phyloP scores from a whole-genome alignment of 768 basidiomycete genomes.

The Baorangia bicolor region DNA sequence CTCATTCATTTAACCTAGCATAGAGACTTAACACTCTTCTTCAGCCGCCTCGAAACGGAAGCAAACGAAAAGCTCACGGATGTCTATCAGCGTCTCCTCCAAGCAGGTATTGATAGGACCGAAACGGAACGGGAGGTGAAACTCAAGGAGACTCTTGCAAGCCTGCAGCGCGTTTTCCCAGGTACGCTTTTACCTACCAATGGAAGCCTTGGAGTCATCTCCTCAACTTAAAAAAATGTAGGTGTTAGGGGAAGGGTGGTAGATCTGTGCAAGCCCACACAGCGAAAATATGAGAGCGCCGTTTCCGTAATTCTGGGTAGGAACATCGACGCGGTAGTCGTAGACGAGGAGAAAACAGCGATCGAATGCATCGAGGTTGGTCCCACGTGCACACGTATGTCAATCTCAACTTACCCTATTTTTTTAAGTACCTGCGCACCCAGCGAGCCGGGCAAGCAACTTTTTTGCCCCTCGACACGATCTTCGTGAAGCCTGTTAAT shows the following conservation, averaged over 20 bases:
- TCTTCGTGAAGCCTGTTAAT: conserved; percentile 89
- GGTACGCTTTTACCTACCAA: conserved; percentile 41
- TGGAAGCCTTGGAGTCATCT: neutral
- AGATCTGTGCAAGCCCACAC: conserved; percentile 93
- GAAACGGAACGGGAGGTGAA: conserved; percentile 82
- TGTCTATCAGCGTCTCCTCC: conserved; percentile 78
- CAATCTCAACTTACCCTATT: neutral
- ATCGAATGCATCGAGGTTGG: conserved; percentile 95
- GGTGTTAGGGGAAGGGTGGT: conserved; percentile 91
- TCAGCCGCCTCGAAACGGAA: conserved; percentile 86
- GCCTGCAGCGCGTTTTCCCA: conserved; percentile 86
- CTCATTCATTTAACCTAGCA: neutral
- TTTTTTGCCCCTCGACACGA: conserved; percentile 97
- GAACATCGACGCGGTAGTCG: conserved; percentile 93
- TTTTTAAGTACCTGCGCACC: conserved; percentile 83
- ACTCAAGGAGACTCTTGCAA: conserved; percentile 83
- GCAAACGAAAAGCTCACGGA: conserved; percentile 88
- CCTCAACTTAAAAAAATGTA: conserved; percentile 21
- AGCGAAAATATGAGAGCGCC: conserved; percentile 88
- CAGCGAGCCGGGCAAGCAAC: conserved; percentile 96
- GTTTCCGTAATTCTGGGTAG: conserved; percentile 91
- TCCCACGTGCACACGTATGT: neutral
- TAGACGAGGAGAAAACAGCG: conserved; percentile 95
- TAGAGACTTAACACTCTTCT: neutral
- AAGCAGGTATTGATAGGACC: conserved; percentile 85